Evolutionary conservation across 176 grass and related monocot species (phyloP), one percentile per base, ranked within the genome.

Genomic region (Cenchrus americanus): DNA sequence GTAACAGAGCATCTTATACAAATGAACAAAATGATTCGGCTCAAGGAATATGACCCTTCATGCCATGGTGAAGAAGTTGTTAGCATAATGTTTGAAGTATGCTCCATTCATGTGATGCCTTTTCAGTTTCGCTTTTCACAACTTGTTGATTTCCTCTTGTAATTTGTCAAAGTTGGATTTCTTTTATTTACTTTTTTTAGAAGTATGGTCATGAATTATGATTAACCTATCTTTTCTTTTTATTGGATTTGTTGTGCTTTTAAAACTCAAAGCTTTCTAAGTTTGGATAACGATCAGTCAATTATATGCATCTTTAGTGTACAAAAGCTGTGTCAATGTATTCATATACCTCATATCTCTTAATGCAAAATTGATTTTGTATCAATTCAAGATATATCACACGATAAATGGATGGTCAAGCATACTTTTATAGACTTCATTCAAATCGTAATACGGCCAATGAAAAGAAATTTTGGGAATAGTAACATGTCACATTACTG

Each of bases 31-130:
- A 86, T 81, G 78, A 74, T 94, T 22, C 84, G 62, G 30, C 23
- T 75, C 43, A 92, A 87, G 24, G 77, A 98, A 32, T 98, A 94
- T 63, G 75, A 95, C 44, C 90, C 92, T 73, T 74, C 76, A 64
- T 80, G 62, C 47, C 85, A 92, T 73, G 82, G 86, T 44, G 55
- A 76, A 66, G 83, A 92, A 84, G 87, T 98, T 86, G 82, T 98
- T 75, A 87, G 82, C 69, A 50, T 98, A 62, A 93, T 98, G 96
- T 98, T 95, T 15, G 93, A 98, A 91, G 94, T 97, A 94, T 82
- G 80, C 76, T 86, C 37, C 61, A 40, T 90, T 73, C 74, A 8
- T 76, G 27, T 19, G 19, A 62, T 19, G 19, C 13, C 57, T 49
- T 43, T 69, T 59, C 26, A 42, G 61, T 41, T 73, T 34, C 44